Evolutionary conservation across 306 rosid genomes (phyloP).

Genomic region (Gleditsia sinensis): DNA sequence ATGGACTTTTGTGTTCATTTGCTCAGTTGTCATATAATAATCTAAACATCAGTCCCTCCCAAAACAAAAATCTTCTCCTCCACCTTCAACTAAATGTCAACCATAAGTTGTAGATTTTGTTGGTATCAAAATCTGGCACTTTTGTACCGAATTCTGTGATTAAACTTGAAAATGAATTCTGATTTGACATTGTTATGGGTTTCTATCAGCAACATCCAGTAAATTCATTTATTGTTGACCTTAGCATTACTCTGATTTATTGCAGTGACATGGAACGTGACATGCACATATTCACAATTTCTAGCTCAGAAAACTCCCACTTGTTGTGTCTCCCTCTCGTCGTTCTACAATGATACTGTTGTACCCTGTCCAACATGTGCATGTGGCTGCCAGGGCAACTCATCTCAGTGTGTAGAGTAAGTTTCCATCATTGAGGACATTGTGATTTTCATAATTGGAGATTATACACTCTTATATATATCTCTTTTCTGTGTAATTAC

Average conservation of each 20-base stretch:
- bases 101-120: background rate
- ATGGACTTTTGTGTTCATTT: conserved; percentile 5
- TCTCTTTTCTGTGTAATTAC: conserved; percentile 27
- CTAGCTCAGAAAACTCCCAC: conserved; percentile 77
- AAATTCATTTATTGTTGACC: background rate
- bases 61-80: background rate
- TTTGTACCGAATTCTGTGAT: background rate
- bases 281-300: conserved; percentile 87
- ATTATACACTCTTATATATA: conserved; percentile 1
- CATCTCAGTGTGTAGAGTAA: conserved; percentile 62
- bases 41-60: no score
- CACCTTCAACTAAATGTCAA: background rate
- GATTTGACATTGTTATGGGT: background rate
- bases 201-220: background rate
- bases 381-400: conserved; percentile 71
- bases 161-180: conserved; percentile 1
- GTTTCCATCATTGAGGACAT: conserved; percentile 30
- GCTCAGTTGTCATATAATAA: conserved; percentile 19
- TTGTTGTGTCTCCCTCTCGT: conserved; percentile 83
- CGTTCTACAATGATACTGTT: conserved; percentile 81
- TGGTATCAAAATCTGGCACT: conserved; percentile 1
- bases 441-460: background rate
- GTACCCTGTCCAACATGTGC: conserved; percentile 79
- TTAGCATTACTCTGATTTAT: conserved; percentile 26
- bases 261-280: conserved; percentile 93